Evolutionary conservation across 179 eudicot species (phyloP), one percentile per base, ranked within the genome.

Genomic region (Camellia oleifera): DNA sequence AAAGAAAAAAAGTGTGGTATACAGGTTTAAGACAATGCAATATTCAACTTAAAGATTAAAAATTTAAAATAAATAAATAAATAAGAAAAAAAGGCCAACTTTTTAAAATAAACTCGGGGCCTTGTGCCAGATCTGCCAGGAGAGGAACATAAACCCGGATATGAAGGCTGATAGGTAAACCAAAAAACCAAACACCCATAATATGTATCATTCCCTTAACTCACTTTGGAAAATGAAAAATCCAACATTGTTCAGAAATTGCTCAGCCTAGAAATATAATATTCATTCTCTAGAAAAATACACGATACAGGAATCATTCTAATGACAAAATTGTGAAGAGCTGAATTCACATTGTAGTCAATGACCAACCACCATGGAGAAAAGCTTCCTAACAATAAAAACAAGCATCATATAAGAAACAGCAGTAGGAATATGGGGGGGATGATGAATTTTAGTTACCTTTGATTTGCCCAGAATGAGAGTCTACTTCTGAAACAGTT

Each of bases 381-480:
- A 4, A 64, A 50, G 45, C 60, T 64, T 77, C 57, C 54, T 23
- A 23, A 23, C 26, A 23, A 23, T 23, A 23, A 23, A 23, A 23
- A 23, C 26, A 23, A 23, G 26, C 26, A 23, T 23, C 26, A 23
- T 23, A 23, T 23, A 23, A 23, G 26, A 23, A 23, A 23, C 26
- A 23, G 26, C 26, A 23, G 26, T 23, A 23, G 26, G 26, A 23
- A 23, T 23, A 23, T 23, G 26, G 26, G 26, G 26, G 26, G 26
- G 26, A 23, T 23, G 26, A 23, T 23, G 26, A 23, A 23, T 23
- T 23, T 23, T 23, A 23, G 26, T 23, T 87, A 88, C 92, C 91
- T 84, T 82, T 86, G 65, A 84, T 79, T 69, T 82, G 81, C 72
- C 85, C 85, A 82, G 86, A 76, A 23, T 82, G 81, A 44, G 82